A percentile compares a stretch with the other conserved stretches of the same genome.
These are phyloP conservation scores for Moesziomyces parantarcticus DNA, from an alignment of 1,284 basidiomycete species.

Conservation along the genomic window DNA sequence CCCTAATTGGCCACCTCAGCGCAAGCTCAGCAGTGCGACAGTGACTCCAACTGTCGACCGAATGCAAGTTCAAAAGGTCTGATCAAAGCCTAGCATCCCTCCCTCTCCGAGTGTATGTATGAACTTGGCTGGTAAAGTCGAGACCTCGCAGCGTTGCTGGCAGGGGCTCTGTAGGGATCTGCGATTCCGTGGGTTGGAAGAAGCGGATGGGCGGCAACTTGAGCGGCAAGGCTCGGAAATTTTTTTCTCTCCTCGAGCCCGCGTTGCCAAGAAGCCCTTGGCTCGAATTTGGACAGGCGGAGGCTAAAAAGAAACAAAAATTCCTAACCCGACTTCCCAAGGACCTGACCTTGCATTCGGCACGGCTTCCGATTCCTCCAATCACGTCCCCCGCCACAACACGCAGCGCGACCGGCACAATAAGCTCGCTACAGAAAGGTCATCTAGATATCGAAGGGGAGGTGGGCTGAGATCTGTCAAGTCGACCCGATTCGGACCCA, in stretches of 20 bases:
- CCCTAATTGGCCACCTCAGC: too few species aligned
- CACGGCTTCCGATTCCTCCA: not conserved
- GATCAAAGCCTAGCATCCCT: too few species aligned
- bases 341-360: not conserved
- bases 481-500: not conserved
- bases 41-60: not conserved
- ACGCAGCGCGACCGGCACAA: constrained; percentile 11
- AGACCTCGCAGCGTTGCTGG: too few species aligned
- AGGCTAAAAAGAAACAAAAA: constrained; percentile 3
- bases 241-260: not conserved
- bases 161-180: too few species aligned
- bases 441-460: not conserved
- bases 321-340: too few species aligned
- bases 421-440: not conserved
- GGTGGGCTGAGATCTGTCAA: not conserved
- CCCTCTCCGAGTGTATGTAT: too few species aligned
- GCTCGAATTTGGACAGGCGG: constrained; percentile 21
- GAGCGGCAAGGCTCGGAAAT: constrained; percentile 11
- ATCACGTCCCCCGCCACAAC: not conserved
- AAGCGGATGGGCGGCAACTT: constrained; percentile 9
- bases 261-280: constrained; percentile 1
- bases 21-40: too few species aligned
- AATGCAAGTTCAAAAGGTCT: too few species aligned
- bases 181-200: constrained; percentile 1
- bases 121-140: too few species aligned